phyloP scores from a whole-genome alignment of 257 asterid genomes.

The Forsythia viridissima region DNA sequence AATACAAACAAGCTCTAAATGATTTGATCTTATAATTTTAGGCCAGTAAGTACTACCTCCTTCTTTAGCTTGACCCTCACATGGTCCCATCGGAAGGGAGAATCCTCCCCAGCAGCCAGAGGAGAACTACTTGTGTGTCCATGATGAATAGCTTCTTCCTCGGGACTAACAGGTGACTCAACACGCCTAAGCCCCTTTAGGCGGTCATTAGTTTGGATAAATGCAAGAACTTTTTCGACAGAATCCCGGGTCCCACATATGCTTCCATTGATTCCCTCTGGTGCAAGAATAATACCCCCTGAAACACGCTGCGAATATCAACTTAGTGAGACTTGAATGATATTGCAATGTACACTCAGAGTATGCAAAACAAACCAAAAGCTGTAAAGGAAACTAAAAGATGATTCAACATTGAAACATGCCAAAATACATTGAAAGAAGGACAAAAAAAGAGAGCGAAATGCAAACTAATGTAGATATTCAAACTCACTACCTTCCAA shows the following conservation, averaged over 20 bases:
- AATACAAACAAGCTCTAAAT: not conserved
- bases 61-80: constrained; percentile 95
- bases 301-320: constrained; percentile 88
- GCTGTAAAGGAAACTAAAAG: not conserved
- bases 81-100: constrained; percentile 97
- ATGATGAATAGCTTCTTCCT: constrained; percentile 97
- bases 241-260: constrained; percentile 75
- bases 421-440: not conserved
- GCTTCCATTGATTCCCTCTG: constrained; percentile 98
- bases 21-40: constrained; percentile 7
- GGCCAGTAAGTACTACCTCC: constrained; percentile 55
- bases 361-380: constrained; percentile 2
- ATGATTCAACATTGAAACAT: not conserved
- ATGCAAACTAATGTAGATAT: not conserved
- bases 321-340: constrained; percentile 61
- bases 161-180: constrained; percentile 95
- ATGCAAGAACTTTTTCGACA: constrained; percentile 70
- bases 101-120: constrained; percentile 98
- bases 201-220: constrained; percentile 73
- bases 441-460: not conserved
- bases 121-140: constrained; percentile 86
- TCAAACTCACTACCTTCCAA: not conserved
- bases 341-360: not conserved
- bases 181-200: constrained; percentile 70
- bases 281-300: constrained; percentile 98